phyloP scores from a whole-genome alignment of 169 alveolate species.

The Plasmodium knowlesi region DNA sequence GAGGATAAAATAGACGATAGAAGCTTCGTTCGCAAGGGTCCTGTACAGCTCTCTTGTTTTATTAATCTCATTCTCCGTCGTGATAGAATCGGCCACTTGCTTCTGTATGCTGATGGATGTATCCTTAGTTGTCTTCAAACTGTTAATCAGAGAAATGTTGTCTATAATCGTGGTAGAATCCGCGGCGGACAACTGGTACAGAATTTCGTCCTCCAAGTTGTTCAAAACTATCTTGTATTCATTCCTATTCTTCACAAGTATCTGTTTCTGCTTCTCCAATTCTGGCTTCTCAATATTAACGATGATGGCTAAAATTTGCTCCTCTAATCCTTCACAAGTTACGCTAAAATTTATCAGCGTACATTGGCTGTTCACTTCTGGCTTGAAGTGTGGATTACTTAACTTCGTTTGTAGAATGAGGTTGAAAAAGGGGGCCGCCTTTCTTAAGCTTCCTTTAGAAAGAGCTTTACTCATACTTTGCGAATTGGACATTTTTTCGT shows the following conservation, averaged over 20 bases:
- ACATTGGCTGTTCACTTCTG: constrained; percentile 97
- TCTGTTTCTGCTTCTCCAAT: constrained; percentile 94
- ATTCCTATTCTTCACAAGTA: constrained; percentile 93
- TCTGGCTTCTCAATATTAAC: constrained; percentile 97
- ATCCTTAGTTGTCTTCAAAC: constrained; percentile 93
- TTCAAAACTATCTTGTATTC: constrained; percentile 94
- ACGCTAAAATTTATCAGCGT: constrained; percentile 96
- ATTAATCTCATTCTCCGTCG: constrained; percentile 93
- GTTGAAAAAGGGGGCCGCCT: constrained; percentile 93
- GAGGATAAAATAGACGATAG: constrained; percentile 96
- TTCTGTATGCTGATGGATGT: constrained; percentile 93
- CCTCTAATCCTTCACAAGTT: constrained; percentile 97
- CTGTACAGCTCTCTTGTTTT: constrained; percentile 95
- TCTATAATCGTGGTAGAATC: constrained; percentile 95
- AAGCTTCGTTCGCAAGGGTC: constrained; percentile 96
- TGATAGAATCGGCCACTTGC: constrained; percentile 89
- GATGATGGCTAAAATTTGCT: constrained; percentile 94
- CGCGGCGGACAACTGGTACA: constrained; percentile 94
- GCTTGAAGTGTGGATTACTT: constrained; percentile 97
- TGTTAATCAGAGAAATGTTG: constrained; percentile 93
- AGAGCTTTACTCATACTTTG: constrained; percentile 37
- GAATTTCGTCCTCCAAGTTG: constrained; percentile 93
- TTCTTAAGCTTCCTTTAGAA: constrained; percentile 90
- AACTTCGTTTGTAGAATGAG: constrained; percentile 94
- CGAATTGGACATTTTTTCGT: neutral